A percentile compares a stretch with the other conserved stretches of the same genome.
phyloP scores from a whole-genome alignment of 305 asterid genomes.

The Fraxinus greggii region DNA sequence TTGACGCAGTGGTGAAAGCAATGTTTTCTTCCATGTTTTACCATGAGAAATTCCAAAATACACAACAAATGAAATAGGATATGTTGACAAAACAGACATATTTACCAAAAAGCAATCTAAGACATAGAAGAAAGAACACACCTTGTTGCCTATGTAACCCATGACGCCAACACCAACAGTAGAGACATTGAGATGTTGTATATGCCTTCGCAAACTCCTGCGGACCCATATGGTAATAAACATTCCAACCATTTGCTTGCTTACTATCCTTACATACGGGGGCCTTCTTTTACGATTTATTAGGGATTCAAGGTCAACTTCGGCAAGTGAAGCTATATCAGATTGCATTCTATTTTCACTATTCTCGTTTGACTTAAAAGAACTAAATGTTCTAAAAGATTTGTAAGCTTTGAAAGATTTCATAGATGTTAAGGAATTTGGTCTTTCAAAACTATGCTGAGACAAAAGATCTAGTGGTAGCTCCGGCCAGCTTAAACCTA shows the following conservation, averaged over 20 bases:
- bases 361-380: constrained; percentile 46
- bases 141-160: constrained; percentile 99
- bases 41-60: background rate
- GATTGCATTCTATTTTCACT: constrained; percentile 37
- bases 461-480: constrained; percentile 65
- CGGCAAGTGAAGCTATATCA: constrained; percentile 49
- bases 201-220: constrained; percentile 73
- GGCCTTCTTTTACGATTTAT: constrained; percentile 78
- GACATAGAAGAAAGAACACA: constrained; percentile 36
- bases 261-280: constrained; percentile 72
- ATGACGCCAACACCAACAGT: constrained; percentile 95
- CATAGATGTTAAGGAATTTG: constrained; percentile 46
- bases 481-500: constrained; percentile 98
- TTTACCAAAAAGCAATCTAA: constrained; percentile 17
- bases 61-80: background rate
- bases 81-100: constrained; percentile 15
- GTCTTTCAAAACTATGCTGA: constrained; percentile 51
- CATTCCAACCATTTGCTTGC: constrained; percentile 98
- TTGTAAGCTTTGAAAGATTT: constrained; percentile 55
- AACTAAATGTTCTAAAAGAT: constrained; percentile 52
- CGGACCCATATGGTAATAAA: constrained; percentile 88
- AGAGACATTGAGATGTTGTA: constrained; percentile 76
- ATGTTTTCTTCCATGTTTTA: background rate
- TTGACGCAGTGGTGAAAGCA: background rate
- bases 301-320: constrained; percentile 68